Base-by-base conservation (phyloP, 179 eudicot genomes). In the Vitellaria paradoxa region DNA sequence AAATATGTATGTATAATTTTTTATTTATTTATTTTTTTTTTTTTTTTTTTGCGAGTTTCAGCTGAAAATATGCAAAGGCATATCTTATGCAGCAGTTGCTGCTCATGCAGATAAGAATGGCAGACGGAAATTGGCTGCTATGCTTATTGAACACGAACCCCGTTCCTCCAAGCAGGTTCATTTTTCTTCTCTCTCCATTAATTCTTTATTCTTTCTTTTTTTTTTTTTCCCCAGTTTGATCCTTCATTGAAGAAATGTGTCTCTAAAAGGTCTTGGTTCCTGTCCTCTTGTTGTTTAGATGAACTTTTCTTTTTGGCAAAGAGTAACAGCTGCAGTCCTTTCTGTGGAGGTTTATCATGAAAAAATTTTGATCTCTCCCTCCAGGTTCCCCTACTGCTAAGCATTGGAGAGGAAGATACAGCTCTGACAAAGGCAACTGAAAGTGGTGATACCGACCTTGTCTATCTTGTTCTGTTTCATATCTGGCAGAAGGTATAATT, bases 361-460 rank as follows among this genome's bases (percentile, higher is more conserved):
- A 53, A 61, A 66, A 47, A 49, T 42, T 60, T 63, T 69, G 60
- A 26, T 46, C 21, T 75, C 73, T 30, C 49, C 24, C 30, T 70
- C 77, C 87, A 96, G 99, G 97, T 96, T 79, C 99, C 99, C 30
- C 85, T 96, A 79, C 84, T 96, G 77, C 84, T 96, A 59, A 92
- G 98, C 88, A 96, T 96, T 71, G 99, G 93, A 78, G 97, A 96
- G 85, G 96, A 93, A 88, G 94, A 93, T 79, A 75, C 93, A 50
- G 98, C 99, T 81, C 88, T 96, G 79, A 69, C 87, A 72, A 96
- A 93, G 88, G 91, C 98, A 77, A 89, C 88, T 71, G 98, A 93
- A 88, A 90, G 99, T 82, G 99, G 98, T 81, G 99, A 96, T 81
- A 93, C 97, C 73, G 99, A 93, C 88, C 98, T 93, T 80, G 94